A percentile compares a stretch with the other conserved stretches of the same genome.
Conservation (phyloP, 2,329 filamentous ascomycete genomes). For the Penicillium sp. region DNA sequence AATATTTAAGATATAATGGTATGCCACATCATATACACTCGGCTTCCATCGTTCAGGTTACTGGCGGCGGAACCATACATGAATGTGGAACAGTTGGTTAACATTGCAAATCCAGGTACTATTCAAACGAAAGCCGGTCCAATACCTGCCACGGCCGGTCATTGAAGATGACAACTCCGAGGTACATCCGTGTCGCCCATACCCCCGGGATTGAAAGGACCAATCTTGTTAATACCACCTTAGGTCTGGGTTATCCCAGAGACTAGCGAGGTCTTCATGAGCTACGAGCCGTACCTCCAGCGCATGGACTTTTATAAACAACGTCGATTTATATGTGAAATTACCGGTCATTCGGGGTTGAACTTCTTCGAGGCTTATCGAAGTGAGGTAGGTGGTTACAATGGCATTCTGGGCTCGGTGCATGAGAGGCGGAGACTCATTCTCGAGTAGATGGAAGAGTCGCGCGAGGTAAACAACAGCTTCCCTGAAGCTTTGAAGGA, state of each 20-base stretch:
- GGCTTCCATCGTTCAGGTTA: not conserved
- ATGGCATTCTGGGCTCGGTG: not conserved
- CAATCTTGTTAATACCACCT: slow-evolving; percentile 10
- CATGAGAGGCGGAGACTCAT: not conserved
- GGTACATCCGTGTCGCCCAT: slow-evolving; percentile 45
- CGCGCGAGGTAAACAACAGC: slow-evolving; percentile 83
- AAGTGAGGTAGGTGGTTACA: slow-evolving; percentile 71
- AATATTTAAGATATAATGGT: slow-evolving; percentile 32
- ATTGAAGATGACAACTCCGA: slow-evolving; percentile 81
- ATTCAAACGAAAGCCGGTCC: slow-evolving; percentile 93
- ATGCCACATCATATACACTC: slow-evolving; percentile 16
- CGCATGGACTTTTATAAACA: slow-evolving; percentile 93
- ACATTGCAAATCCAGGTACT: slow-evolving; percentile 66
- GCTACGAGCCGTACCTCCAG: slow-evolving; percentile 83
- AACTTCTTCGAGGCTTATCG: slow-evolving; percentile 90
- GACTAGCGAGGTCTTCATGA: slow-evolving; percentile 85
- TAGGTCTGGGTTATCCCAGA: slow-evolving; percentile 90
- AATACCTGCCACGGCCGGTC: slow-evolving; percentile 70
- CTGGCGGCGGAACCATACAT: not conserved
- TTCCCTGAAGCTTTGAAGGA: slow-evolving; percentile 91
- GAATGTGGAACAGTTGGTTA: slow-evolving; percentile 14
- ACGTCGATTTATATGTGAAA: slow-evolving; percentile 92
- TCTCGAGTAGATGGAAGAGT: slow-evolving; percentile 65
- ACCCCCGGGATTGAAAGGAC: not conserved
- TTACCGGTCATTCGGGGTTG: slow-evolving; percentile 87